These are phyloP conservation scores for Paraphysoderma sedebokerense DNA, from an alignment of 371 early-diverging fungal genomes.

Conservation along the genomic window DNA sequence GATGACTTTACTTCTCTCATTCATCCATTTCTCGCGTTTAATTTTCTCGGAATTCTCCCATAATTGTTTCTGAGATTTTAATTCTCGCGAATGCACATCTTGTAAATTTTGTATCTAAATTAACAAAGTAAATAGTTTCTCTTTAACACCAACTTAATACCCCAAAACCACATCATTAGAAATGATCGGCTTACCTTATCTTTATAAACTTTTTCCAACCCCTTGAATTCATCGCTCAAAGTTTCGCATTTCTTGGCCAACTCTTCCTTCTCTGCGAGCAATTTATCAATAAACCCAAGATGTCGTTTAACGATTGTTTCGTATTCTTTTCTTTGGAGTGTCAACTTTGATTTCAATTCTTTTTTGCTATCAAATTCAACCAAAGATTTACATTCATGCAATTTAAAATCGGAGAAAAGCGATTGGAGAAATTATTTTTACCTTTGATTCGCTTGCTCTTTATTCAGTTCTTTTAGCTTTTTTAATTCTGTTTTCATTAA, in stretches of 20 bases:
- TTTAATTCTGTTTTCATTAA: neutral
- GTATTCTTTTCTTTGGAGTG: conserved; percentile 28
- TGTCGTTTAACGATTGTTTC: conserved; percentile 29
- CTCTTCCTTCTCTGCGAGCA: conserved; percentile 30
- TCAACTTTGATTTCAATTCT: conserved; percentile 18
- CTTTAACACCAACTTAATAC: too few species aligned
- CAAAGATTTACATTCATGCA: too few species aligned
- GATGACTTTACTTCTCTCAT: conserved; percentile 22
- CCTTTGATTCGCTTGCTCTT: too few species aligned
- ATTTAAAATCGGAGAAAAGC: too few species aligned
- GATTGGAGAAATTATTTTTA: too few species aligned
- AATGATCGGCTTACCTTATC: conserved; percentile 17
- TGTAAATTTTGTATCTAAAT: too few species aligned
- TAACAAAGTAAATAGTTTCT: too few species aligned
- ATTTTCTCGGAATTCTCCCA: conserved; percentile 28
- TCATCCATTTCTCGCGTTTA: conserved; percentile 31
- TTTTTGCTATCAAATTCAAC: neutral
- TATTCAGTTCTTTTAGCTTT: neutral
- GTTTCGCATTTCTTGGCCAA: conserved; percentile 17
- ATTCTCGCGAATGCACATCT: conserved; percentile 17
- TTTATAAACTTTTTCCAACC: conserved; percentile 16
- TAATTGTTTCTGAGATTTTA: conserved; percentile 20
- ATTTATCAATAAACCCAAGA: conserved; percentile 22
- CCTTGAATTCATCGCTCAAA: conserved; percentile 18
- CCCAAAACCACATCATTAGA: too few species aligned